Conservation (phyloP, 805 yeast genomes). For the Candida peoriensis region DNA sequence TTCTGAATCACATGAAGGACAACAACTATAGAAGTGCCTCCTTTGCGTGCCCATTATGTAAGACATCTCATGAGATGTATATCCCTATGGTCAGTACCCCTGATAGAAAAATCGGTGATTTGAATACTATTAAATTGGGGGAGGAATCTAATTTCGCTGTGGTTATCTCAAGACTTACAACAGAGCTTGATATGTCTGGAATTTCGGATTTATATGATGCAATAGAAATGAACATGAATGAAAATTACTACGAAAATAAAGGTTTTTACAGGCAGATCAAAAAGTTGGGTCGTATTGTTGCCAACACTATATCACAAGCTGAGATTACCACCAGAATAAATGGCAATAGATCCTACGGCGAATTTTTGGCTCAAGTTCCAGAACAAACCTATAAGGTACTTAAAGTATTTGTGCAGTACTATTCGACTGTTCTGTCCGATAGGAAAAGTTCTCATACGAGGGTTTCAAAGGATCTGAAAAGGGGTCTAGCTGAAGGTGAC, state of each 20-base stretch:
- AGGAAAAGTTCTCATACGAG: slow-evolving; percentile 1
- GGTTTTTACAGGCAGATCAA: slow-evolving; percentile 2
- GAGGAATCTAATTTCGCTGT: neutral
- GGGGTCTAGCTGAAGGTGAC: neutral
- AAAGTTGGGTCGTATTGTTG: slow-evolving; percentile 2
- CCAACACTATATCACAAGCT: slow-evolving; percentile 47
- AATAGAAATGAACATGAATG: slow-evolving; percentile 1
- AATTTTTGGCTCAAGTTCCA: slow-evolving; percentile 29
- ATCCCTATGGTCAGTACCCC: slow-evolving; percentile 47
- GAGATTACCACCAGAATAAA: slow-evolving; percentile 57
- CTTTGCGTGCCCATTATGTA: slow-evolving; percentile 92
- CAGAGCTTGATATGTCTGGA: neutral
- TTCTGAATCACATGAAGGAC: slow-evolving; percentile 59
- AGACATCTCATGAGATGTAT: slow-evolving; percentile 72
- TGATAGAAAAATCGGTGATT: no score
- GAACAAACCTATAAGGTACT: slow-evolving; percentile 36
- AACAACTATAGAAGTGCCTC: slow-evolving; percentile 53
- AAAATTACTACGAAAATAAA: neutral
- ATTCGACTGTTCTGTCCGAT: slow-evolving; percentile 5
- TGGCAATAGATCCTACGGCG: slow-evolving; percentile 26
- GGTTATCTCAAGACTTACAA: neutral
- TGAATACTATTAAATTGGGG: no score
- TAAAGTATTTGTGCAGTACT: slow-evolving; percentile 23
- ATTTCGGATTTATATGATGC: slow-evolving; percentile 2
- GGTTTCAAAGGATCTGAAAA: neutral